phyloP scores from a whole-genome alignment of 192 early-diverging fungal species.

The Geranomyces michiganensis region DNA sequence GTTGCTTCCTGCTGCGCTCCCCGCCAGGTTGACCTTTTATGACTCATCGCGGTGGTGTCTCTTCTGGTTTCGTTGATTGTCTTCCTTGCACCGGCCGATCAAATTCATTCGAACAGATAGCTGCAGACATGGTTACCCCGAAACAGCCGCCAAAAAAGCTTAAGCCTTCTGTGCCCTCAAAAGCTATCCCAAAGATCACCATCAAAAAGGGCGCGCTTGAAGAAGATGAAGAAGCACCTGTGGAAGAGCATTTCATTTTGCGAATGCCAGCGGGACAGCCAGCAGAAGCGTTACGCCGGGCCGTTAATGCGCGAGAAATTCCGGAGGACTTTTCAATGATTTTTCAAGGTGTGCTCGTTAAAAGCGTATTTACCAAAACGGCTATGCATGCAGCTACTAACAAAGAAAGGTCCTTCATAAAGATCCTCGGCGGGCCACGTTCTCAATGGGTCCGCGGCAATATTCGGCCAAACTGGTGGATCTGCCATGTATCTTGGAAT shows the following conservation, averaged over 20 bases:
- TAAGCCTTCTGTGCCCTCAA: background rate
- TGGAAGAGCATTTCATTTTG: constrained; percentile 84
- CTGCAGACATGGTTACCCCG: constrained; percentile 1
- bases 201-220: constrained; percentile 40
- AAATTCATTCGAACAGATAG: too few relatives aligned
- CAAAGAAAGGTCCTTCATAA: background rate
- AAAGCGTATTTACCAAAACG: background rate
- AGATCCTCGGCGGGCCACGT: constrained; percentile 58
- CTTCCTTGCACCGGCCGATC: too few relatives aligned
- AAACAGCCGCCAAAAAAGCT: constrained; percentile 1
- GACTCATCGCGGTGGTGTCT: too few relatives aligned
- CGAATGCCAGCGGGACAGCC: constrained; percentile 62
- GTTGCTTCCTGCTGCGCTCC: too few relatives aligned
- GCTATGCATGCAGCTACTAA: too few relatives aligned
- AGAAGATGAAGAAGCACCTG: constrained; percentile 69
- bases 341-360: constrained; percentile 40
- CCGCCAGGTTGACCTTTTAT: too few relatives aligned
- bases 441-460: constrained; percentile 54
- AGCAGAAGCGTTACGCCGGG: constrained; percentile 47
- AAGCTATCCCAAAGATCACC: constrained; percentile 24
- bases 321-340: constrained; percentile 52
- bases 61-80: too few relatives aligned
- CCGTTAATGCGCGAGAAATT: constrained; percentile 49
- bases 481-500: constrained; percentile 82
- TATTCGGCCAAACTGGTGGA: constrained; percentile 77